Conservation (phyloP, 2,329 filamentous ascomycete genomes). For the Pseudogymnoascus sp. region DNA sequence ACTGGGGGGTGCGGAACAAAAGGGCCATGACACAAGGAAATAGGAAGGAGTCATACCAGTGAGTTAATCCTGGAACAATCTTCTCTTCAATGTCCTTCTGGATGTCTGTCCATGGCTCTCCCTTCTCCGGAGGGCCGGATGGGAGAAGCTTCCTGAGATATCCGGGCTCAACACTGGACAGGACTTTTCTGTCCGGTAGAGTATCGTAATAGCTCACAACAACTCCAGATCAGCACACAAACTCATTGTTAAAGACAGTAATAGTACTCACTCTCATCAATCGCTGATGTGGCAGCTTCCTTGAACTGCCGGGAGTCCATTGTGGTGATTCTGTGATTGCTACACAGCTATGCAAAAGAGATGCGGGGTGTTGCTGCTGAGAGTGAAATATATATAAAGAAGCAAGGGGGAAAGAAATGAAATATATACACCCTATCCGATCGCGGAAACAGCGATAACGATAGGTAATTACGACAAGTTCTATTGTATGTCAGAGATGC, state of each 20-base stretch:
- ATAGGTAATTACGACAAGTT: background rate
- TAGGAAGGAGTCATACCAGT: conserved; percentile 50
- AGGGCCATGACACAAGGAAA: background rate
- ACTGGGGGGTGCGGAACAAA: background rate
- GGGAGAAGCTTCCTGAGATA: conserved; percentile 80
- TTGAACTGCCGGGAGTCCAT: conserved; percentile 80
- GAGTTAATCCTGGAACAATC: conserved; percentile 86
- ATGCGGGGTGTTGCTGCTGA: background rate
- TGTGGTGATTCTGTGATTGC: conserved; percentile 2
- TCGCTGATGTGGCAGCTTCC: conserved; percentile 64
- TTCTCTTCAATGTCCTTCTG: conserved; percentile 75
- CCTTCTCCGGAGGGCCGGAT: conserved; percentile 51
- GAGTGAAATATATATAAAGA: background rate
- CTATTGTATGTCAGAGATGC: background rate
- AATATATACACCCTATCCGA: background rate
- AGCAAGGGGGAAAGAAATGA: background rate
- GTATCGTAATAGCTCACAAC: conserved; percentile 79
- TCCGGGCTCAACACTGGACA: conserved; percentile 73
- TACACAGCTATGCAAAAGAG: background rate
- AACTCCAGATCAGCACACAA: conserved; percentile 32
- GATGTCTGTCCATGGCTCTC: conserved; percentile 70
- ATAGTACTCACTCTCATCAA: conserved; percentile 70
- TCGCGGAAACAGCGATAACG: background rate
- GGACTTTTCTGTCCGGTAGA: conserved; percentile 60
- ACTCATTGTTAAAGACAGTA: background rate